These are phyloP conservation scores for Claviceps purpurea DNA, from an alignment of 2,329 filamentous ascomycete genomes.

Conservation along the genomic window DNA sequence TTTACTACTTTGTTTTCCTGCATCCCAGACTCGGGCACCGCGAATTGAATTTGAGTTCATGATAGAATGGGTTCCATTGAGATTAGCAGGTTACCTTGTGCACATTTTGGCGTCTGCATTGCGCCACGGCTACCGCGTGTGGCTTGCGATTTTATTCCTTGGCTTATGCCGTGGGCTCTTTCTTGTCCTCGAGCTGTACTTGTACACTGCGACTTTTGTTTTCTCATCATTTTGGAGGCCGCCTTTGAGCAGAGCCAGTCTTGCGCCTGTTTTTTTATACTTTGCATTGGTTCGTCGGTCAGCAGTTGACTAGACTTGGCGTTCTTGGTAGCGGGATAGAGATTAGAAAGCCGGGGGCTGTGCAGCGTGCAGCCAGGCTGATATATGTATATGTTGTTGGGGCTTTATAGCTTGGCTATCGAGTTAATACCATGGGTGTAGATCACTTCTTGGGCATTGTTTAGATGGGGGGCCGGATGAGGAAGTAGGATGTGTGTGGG, in stretches of 20 bases:
- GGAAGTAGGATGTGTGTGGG: too few relatives aligned
- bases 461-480: too few relatives aligned
- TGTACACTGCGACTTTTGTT: neutral
- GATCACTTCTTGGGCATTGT: too few relatives aligned
- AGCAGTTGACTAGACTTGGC: slow-evolving; percentile 4
- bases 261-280: neutral
- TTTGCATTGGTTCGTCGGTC: neutral
- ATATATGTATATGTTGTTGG: neutral
- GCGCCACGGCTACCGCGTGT: neutral
- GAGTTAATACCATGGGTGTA: neutral
- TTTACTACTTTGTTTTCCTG: neutral
- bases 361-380: too few relatives aligned
- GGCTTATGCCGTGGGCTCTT: neutral
- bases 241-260: neutral
- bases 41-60: neutral
- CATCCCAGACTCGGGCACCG: neutral
- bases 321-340: slow-evolving; percentile 1
- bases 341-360: too few relatives aligned
- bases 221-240: neutral
- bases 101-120: neutral
- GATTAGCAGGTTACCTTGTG: neutral
- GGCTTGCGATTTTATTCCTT: neutral
- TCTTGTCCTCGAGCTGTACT: too few relatives aligned
- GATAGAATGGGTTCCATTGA: neutral
- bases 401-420: slow-evolving; percentile 1